Evolutionary conservation across 2,329 filamentous ascomycete species (phyloP), one percentile per base, ranked within the genome.

Genomic region (Sporothrix inflata): DNA sequence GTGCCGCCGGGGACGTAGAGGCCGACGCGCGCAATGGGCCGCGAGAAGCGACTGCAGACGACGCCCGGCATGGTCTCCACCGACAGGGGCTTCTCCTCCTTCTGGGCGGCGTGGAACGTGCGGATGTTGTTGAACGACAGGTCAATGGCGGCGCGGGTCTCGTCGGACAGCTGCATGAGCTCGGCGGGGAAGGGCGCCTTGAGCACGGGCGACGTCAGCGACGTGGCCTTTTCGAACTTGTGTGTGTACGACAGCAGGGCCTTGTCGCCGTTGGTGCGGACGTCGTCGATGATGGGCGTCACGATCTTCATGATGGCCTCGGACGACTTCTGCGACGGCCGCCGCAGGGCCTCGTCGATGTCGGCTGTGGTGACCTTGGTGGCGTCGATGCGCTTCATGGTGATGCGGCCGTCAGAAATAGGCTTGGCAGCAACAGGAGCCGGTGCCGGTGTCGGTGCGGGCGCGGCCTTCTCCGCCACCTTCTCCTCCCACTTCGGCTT

Each of bases 11-110:
- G 96, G 19, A 99, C 92, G 82, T 99, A 99, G 6, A 98, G 86
- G 75, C 96, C 96, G n/a, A 99, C 96, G 49, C 94, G 88, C 82
- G 98, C 96, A 75, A 99, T 98, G 0, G 96, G 92, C 24, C 96
- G 88, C 14, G 91, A 90, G 83, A 99, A 98, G 73, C 96, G 93
- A 75, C 93, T 97, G 85, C 96, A 99, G 38, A 96, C 86, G 3
- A 99, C 94, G 42, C 96, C 96, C 0, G 96, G 96, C 96, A 99
- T 99, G 0, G 96, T 99, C 85, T 98, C 95, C 8, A 99, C 93
- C 72, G 90, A 83, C 7, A 99, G 85, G 1, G 93, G 87, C 81
- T 94, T 92, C 34, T 92, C 89, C 76, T 97, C 93, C 78, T 91
- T 91, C 78, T 99, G 96, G 0, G 95, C 95, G 16, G 92, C 89